Evolutionary conservation across 805 yeast genomes (phyloP).

Genomic region (Phaffomyces thermotolerans): DNA sequence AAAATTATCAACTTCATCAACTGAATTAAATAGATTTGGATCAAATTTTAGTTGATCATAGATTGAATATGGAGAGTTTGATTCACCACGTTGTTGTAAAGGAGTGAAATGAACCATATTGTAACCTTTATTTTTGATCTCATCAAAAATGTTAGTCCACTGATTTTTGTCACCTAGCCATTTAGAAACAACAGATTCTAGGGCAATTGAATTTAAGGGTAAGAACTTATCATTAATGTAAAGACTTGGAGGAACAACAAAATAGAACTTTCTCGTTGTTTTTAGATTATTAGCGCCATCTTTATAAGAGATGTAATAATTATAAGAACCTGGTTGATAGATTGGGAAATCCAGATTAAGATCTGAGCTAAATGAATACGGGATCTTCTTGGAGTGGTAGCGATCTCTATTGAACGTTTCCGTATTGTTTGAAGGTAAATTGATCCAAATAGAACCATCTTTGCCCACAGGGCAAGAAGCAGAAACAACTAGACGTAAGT

Average conservation of each 20-base stretch:
- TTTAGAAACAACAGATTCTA: slow-evolving; percentile 84
- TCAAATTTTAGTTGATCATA: slow-evolving; percentile 81
- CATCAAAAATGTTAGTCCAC: slow-evolving; percentile 63
- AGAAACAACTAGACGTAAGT: slow-evolving; percentile 54
- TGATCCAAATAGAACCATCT: slow-evolving; percentile 67
- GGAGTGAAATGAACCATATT: slow-evolving; percentile 98
- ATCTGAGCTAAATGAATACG: slow-evolving; percentile 58
- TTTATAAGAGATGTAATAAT: slow-evolving; percentile 61
- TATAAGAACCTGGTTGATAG: slow-evolving; percentile 69
- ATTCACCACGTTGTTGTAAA: slow-evolving; percentile 78
- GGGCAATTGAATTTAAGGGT: slow-evolving; percentile 69
- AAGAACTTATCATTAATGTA: slow-evolving; percentile 46
- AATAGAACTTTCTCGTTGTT: slow-evolving; percentile 57
- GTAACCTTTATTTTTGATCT: slow-evolving; percentile 69
- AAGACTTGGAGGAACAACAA: slow-evolving; percentile 76
- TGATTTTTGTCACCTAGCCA: slow-evolving; percentile 68
- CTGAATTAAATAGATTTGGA: slow-evolving; percentile 48
- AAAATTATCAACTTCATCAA: slow-evolving; percentile 46
- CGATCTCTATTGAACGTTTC: slow-evolving; percentile 47
- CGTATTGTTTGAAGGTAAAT: slow-evolving; percentile 46
- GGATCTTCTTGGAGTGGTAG: slow-evolving; percentile 45
- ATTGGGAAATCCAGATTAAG: slow-evolving; percentile 53
- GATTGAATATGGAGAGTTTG: slow-evolving; percentile 90
- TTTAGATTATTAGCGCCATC: slow-evolving; percentile 28
- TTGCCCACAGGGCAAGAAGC: slow-evolving; percentile 72